These are phyloP conservation scores for Dictyostelium purpureum DNA, from an alignment of 78 protist species.

Conservation along the genomic window DNA sequence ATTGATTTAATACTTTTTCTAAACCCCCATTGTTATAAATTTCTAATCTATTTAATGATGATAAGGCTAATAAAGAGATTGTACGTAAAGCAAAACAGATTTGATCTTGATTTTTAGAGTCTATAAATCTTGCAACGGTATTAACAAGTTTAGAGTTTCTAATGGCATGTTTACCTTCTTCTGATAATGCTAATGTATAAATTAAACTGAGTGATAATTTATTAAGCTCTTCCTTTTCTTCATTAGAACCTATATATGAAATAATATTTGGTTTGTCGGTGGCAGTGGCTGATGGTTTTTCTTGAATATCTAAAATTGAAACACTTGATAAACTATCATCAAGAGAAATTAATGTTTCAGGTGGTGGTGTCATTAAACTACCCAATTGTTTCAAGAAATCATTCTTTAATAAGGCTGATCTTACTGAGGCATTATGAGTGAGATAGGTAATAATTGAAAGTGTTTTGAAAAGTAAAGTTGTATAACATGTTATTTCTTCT, in stretches of 20 bases:
- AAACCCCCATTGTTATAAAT: constrained; percentile 38
- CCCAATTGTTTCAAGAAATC: constrained; percentile 9
- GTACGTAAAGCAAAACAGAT: constrained; percentile 38
- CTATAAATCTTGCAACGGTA: constrained; percentile 21
- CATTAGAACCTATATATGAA: constrained; percentile 2
- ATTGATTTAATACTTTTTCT: constrained; percentile 42
- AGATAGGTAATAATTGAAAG: constrained; percentile 30
- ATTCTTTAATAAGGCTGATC: neutral
- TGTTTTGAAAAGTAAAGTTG: constrained; percentile 22
- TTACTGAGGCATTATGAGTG: neutral
- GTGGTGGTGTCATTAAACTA: constrained; percentile 51
- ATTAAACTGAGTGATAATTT: constrained; percentile 23
- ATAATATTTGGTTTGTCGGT: neutral
- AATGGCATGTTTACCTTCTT: constrained; percentile 38
- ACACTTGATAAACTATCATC: constrained; percentile 1
- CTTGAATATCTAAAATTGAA: constrained; percentile 50
- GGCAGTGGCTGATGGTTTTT: neutral
- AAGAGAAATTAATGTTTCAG: constrained; percentile 27
- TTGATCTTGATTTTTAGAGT: constrained; percentile 54
- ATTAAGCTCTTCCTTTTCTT: constrained; percentile 62
- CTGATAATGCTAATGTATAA: constrained; percentile 41
- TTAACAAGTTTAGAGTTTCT: constrained; percentile 44
- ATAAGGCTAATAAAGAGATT: neutral
- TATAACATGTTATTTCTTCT: neutral
- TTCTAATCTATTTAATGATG: constrained; percentile 34